These are phyloP conservation scores for Orbilia ellipsospora DNA, from an alignment of 2,329 filamentous ascomycete species.

Conservation along the genomic window DNA sequence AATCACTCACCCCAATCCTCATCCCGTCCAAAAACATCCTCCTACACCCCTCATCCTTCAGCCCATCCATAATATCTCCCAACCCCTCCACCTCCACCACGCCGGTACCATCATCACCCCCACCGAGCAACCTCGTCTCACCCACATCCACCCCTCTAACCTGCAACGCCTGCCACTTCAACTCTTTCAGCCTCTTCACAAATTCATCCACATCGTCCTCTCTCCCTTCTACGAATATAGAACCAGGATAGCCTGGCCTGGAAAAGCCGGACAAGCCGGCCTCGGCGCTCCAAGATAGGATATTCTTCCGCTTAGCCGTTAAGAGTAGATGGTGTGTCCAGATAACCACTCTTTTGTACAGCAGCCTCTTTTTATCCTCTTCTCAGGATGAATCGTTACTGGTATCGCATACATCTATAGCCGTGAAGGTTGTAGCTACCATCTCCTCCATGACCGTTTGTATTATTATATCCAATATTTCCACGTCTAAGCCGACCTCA, in stretches of 20 bases:
- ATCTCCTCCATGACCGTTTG: background rate
- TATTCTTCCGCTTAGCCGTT: constrained; percentile 21
- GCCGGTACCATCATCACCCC: constrained; percentile 1
- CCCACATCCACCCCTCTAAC: constrained; percentile 10
- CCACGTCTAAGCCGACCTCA: background rate
- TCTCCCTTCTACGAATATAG: constrained; percentile 27
- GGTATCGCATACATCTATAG: background rate
- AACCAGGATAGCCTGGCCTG: constrained; percentile 19
- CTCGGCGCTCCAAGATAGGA: constrained; percentile 18
- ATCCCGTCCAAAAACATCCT: constrained; percentile 38
- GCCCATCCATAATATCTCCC: constrained; percentile 20
- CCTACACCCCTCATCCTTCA: constrained; percentile 21
- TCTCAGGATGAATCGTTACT: background rate
- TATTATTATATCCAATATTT: background rate
- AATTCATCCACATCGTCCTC: constrained; percentile 30
- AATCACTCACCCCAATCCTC: constrained; percentile 21
- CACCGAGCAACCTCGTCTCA: constrained; percentile 9
- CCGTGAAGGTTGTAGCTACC: background rate
- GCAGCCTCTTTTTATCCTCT: background rate
- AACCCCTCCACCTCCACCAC: constrained; percentile 25
- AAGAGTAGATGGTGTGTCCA: constrained; percentile 38
- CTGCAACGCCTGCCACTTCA: constrained; percentile 34
- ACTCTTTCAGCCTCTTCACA: background rate
- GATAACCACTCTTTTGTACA: constrained; percentile 17
- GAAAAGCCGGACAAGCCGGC: constrained; percentile 21